Evolutionary conservation across 352 stramenopile species (phyloP).

Genomic region (Globisporangium spiculum): DNA sequence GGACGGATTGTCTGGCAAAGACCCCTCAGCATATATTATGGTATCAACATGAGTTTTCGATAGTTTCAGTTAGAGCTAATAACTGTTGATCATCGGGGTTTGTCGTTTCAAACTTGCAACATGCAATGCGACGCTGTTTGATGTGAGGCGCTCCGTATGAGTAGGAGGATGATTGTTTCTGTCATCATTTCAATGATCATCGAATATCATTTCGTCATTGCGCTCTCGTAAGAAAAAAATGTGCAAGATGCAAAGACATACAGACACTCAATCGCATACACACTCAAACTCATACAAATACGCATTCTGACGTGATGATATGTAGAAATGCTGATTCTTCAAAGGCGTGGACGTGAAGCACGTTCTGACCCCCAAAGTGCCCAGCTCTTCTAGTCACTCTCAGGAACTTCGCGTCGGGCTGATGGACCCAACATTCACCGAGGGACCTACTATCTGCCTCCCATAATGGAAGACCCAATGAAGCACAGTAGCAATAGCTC

Average conservation of each 20-base stretch:
- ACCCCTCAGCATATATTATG: constrained; percentile 44
- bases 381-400: constrained; percentile 67
- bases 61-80: constrained; percentile 91
- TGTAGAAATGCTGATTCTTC: constrained; percentile 87
- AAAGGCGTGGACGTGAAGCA: constrained; percentile 56
- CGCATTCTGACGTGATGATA: constrained; percentile 10
- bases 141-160: constrained; percentile 53
- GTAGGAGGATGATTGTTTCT: constrained; percentile 67
- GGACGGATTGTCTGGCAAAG: neutral
- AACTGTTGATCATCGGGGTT: constrained; percentile 77
- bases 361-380: constrained; percentile 61
- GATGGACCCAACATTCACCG: constrained; percentile 77
- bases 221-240: constrained; percentile 17
- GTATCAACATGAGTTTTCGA: constrained; percentile 53
- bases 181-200: constrained; percentile 26
- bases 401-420: constrained; percentile 70
- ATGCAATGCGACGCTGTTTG: constrained; percentile 8
- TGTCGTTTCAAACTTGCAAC: neutral
- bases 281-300: constrained; percentile 11
- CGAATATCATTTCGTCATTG: constrained; percentile 44
- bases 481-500: constrained; percentile 44
- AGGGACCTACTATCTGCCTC: constrained; percentile 65
- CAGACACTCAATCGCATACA: constrained; percentile 6
- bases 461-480: constrained; percentile 62
- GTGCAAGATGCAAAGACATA: constrained; percentile 14